Percentiles rank a stretch among this genome's conserved stretches.
These are phyloP conservation scores for Leccinum incarnatum DNA, from an alignment of 768 basidiomycete species.

Conservation along the genomic window DNA sequence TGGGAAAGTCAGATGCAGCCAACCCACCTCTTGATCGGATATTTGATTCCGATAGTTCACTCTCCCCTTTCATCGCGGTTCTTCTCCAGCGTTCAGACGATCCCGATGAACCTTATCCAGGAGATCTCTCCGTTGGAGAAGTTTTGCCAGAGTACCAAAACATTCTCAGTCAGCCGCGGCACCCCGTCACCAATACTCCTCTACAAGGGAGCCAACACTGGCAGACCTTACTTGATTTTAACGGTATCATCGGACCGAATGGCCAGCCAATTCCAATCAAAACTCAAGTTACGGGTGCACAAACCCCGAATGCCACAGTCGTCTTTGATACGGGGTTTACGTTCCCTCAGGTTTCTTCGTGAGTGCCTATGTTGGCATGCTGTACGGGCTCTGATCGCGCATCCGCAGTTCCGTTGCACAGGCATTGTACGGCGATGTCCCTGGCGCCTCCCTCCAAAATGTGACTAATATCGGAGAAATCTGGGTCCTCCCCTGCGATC, in stretches of 20 bases:
- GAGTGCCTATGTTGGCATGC: conserved; percentile 12
- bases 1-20: conserved; percentile 37
- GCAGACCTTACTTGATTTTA: conserved; percentile 57
- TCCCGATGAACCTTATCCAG: conserved; percentile 48
- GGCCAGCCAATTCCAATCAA: conserved; percentile 46
- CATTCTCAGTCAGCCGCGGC: conserved; percentile 49
- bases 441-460: conserved; percentile 49
- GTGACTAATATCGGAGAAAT: conserved; percentile 40
- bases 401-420: conserved; percentile 47
- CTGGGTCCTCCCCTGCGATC: conserved; percentile 64
- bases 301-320: conserved; percentile 50
- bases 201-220: conserved; percentile 55
- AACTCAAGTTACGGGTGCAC: conserved; percentile 44
- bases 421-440: conserved; percentile 56
- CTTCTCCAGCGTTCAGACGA: conserved; percentile 61
- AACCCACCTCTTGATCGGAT: conserved; percentile 62
- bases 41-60: conserved; percentile 55
- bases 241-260: conserved; percentile 63
- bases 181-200: conserved; percentile 44
- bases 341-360: conserved; percentile 59
- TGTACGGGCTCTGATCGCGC: conserved; percentile 13
- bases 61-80: conserved; percentile 61
- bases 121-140: conserved; percentile 64
- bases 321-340: conserved; percentile 72
- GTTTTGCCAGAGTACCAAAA: conserved; percentile 46